Percentiles rank a stretch among this genome's conserved stretches.
Evolutionary conservation across 371 early-diverging fungal genomes (phyloP).

Genomic region (Mucor velutinosus): DNA sequence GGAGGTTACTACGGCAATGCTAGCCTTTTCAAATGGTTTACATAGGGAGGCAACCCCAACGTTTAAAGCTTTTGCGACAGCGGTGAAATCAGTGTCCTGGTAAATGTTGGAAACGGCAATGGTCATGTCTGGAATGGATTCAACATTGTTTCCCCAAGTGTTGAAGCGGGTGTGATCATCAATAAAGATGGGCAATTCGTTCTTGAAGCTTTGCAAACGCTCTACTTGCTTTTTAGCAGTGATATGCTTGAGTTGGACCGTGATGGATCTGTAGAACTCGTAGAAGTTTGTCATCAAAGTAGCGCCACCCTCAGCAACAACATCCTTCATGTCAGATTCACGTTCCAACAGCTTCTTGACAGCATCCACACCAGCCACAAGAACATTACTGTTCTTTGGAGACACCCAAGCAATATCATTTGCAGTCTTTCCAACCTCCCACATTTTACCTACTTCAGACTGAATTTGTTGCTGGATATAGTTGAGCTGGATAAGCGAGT

Average conservation of each 20-base stretch:
- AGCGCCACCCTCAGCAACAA: background rate
- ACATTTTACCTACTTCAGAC: slow-evolving; percentile 15
- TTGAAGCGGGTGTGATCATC: slow-evolving; percentile 24
- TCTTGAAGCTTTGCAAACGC: background rate
- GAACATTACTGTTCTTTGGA: slow-evolving; percentile 14
- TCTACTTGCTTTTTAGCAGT: slow-evolving; percentile 12
- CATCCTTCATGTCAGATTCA: slow-evolving; percentile 6
- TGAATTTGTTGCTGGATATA: slow-evolving; percentile 23
- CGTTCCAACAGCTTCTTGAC: slow-evolving; percentile 14
- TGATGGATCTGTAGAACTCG: slow-evolving; percentile 32
- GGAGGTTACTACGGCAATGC: slow-evolving; percentile 56
- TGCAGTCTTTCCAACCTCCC: background rate
- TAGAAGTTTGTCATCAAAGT: slow-evolving; percentile 30
- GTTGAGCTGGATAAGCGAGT: slow-evolving; percentile 34
- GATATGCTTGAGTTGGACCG: slow-evolving; percentile 16
- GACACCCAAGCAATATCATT: slow-evolving; percentile 35
- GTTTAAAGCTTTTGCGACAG: slow-evolving; percentile 14
- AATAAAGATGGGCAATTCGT: slow-evolving; percentile 24
- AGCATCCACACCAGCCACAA: slow-evolving; percentile 29
- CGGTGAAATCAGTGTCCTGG: slow-evolving; percentile 34
- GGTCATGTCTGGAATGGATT: slow-evolving; percentile 27
- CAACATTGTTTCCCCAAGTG: slow-evolving; percentile 35
- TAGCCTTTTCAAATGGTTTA: slow-evolving; percentile 25
- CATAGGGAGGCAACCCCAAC: slow-evolving; percentile 7
- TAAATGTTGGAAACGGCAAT: slow-evolving; percentile 31